Base-by-base conservation (phyloP, 306 rosid genomes). In the Rosa multiflora region DNA sequence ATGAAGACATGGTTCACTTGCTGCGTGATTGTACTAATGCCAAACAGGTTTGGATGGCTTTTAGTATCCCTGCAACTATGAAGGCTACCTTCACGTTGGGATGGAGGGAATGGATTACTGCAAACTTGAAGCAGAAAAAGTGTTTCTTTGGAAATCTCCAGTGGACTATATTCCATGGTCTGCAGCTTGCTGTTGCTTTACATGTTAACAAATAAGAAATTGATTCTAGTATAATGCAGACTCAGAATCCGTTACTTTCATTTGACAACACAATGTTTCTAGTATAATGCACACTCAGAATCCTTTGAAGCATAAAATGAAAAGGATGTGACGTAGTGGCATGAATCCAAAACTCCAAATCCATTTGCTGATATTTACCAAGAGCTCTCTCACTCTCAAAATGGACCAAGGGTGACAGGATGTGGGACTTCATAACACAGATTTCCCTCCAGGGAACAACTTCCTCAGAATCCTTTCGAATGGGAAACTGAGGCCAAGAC, bases 291-390 rank as follows among this genome's bases (percentile, higher is more conserved):
- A 62, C 72, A 18, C 21, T 75, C 44, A 59, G 12, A 59, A 23
- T 58, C 70, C 40, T n/a, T 42, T 14, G 0, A 58, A 17, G 40
- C 29, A 23, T 10, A 62, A 29, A 59, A 13, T 59, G 12, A 64
- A 7, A 23, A 75, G 59, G 39, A 29, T 9, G 46, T 3, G 14
- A 29, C 29, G 13, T 23, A 20, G 59, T 3, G 70, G 58, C 78
- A 61, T 21, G 70, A 58, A 58, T 47, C 79, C 59, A 67, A 40
- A 32, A 75, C 44, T 61, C 71, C 47, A 40, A 40, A 18, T 44
- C 58, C 14, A 46, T 15, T 59, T 59, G 70, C 44, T 61, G 53
- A 43, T 26, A 62, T 20, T 4, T 29, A 47, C 61, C 37, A 29
- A 76, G 11, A 10, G 42, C 32, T n/a, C 59, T 59, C 70, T 62